phyloP scores from a whole-genome alignment of 371 early-diverging fungal genomes.

The Mortierella sp. region DNA sequence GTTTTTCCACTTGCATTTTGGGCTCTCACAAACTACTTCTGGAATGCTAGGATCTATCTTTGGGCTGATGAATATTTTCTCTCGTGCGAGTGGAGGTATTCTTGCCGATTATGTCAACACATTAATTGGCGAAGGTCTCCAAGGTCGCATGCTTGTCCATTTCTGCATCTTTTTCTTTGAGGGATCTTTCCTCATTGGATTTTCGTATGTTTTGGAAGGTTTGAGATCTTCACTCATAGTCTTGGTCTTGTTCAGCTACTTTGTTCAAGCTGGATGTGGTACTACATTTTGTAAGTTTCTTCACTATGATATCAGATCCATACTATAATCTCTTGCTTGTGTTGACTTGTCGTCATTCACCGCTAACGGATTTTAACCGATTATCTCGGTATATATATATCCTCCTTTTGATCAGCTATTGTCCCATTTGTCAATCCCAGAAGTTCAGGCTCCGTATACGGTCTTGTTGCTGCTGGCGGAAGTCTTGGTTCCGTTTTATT shows the following conservation, averaged over 20 bases:
- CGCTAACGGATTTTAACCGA: neutral
- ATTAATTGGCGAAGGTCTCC: slow-evolving; percentile 37
- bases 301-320: neutral
- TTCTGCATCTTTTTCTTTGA: slow-evolving; percentile 55
- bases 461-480: slow-evolving; percentile 64
- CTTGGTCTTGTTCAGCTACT: slow-evolving; percentile 60
- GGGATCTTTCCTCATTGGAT: slow-evolving; percentile 60
- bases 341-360: slow-evolving; percentile 13
- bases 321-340: neutral
- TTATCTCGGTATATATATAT: too few relatives aligned
- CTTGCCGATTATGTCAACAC: slow-evolving; percentile 59
- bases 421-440: slow-evolving; percentile 60
- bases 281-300: slow-evolving; percentile 41
- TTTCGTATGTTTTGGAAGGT: slow-evolving; percentile 37
- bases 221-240: slow-evolving; percentile 51
- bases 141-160: slow-evolving; percentile 62
- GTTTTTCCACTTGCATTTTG: slow-evolving; percentile 58
- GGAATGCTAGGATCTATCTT: slow-evolving; percentile 71
- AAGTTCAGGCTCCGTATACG: slow-evolving; percentile 58
- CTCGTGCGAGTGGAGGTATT: slow-evolving; percentile 70
- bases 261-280: slow-evolving; percentile 61
- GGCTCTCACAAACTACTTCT: slow-evolving; percentile 59
- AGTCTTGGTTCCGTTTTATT: slow-evolving; percentile 66
- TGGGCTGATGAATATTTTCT: slow-evolving; percentile 73
- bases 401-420: slow-evolving; percentile 46